Conservation (phyloP, 176 grass and related monocot species). For the Eremochloa ophiuroides region DNA sequence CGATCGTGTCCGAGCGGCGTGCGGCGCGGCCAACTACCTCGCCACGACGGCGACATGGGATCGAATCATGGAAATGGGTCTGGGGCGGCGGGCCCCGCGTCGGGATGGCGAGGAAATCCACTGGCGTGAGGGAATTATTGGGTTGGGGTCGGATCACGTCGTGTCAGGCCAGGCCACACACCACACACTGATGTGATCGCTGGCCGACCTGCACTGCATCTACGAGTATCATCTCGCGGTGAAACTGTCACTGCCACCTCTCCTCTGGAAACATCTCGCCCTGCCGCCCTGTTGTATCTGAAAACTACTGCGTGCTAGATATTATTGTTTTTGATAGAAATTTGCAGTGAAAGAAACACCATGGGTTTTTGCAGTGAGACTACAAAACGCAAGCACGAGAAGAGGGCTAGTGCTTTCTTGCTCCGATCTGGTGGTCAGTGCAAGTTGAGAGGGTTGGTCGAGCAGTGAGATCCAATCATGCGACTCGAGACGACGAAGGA, state of each 20-base stretch:
- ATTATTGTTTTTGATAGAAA: not conserved
- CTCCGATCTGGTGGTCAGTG: no score
- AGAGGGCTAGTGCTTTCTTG: not conserved
- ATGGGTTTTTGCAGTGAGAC: not conserved
- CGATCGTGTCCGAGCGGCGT: no score
- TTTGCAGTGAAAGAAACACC: not conserved
- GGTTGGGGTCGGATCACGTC: not conserved
- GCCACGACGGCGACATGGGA: not conserved
- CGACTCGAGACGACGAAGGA: not conserved
- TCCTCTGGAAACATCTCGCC: not conserved
- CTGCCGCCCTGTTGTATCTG: not conserved
- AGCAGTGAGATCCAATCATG: not conserved
- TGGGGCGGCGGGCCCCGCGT: not conserved
- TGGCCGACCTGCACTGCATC: not conserved
- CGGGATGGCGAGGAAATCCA: conserved; percentile 16
- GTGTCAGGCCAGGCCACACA: not conserved
- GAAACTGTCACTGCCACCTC: not conserved
- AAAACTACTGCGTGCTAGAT: not conserved
- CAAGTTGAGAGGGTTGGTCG: not conserved
- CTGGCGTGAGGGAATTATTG: conserved; percentile 13
- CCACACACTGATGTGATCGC: not conserved
- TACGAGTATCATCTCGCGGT: not conserved
- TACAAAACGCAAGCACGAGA: no score
- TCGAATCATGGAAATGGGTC: not conserved
- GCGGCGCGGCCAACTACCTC: not conserved